phyloP scores from a whole-genome alignment of 495 filamentous ascomycete genomes.

The Daldinia childiae region DNA sequence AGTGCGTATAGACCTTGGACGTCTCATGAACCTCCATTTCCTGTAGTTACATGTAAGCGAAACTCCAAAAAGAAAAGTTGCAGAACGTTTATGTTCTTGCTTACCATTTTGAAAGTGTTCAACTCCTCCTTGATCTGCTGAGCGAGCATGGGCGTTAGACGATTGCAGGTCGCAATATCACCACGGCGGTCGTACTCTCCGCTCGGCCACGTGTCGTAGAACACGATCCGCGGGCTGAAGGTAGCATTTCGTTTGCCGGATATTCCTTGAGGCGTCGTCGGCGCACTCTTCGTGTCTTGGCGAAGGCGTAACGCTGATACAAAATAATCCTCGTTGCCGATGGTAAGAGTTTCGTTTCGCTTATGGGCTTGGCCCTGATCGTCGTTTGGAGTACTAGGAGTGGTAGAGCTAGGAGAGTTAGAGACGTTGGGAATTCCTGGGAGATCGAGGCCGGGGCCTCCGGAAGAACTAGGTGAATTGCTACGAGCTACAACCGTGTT shows the following conservation, averaged over 20 bases:
- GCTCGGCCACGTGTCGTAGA: conserved; percentile 95
- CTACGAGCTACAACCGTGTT: conserved; percentile 53
- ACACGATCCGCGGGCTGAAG: conserved; percentile 93
- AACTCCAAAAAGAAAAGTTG: not conserved
- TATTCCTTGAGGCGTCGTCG: conserved; percentile 75
- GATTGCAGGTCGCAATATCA: conserved; percentile 97
- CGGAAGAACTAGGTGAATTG: conserved; percentile 73
- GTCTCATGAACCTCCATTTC: conserved; percentile 99
- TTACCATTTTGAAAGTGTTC: conserved; percentile 99
- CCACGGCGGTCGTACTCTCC: conserved; percentile 96
- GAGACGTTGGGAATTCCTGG: conserved; percentile 66
- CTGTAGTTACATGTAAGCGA: conserved; percentile 62
- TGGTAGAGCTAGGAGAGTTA: conserved; percentile 83
- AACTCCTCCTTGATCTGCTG: conserved; percentile 99
- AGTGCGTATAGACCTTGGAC: conserved; percentile 99
- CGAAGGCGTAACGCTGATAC: conserved; percentile 74
- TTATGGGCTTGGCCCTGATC: conserved; percentile 68
- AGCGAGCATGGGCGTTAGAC: conserved; percentile 93
- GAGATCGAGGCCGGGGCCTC: conserved; percentile 60
- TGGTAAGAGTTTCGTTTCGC: conserved; percentile 71
- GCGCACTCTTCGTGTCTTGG: conserved; percentile 76
- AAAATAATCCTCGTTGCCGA: conserved; percentile 90
- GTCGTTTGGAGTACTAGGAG: conserved; percentile 82
- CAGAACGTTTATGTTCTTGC: conserved; percentile 40
- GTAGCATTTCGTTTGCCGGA: conserved; percentile 73